Percentiles rank a stretch among this genome's conserved stretches.
These are phyloP conservation scores for Aspergillus latus DNA, from an alignment of 2,329 filamentous ascomycete species.

Conservation along the genomic window DNA sequence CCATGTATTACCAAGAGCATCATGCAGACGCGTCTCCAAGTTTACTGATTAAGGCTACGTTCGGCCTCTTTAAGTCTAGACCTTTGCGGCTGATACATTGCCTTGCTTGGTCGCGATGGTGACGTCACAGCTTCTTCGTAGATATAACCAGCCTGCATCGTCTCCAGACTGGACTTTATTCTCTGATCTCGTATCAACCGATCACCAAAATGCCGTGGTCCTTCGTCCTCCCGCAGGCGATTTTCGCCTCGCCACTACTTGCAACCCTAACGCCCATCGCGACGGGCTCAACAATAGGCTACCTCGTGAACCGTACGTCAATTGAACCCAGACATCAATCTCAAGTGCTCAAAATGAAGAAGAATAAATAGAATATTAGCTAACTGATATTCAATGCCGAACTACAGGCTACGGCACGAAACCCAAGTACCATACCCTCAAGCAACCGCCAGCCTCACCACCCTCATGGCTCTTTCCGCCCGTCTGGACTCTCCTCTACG, in stretches of 20 bases:
- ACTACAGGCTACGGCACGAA: slow-evolving; percentile 32
- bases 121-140: no score
- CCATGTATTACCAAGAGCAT: no score
- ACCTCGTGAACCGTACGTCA: slow-evolving; percentile 32
- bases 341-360: no score
- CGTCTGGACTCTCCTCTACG: slow-evolving; percentile 60
- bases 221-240: slow-evolving; percentile 29
- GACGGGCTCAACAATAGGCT: slow-evolving; percentile 28
- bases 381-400: neutral
- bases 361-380: neutral
- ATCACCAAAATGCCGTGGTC: slow-evolving; percentile 29
- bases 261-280: slow-evolving; percentile 31
- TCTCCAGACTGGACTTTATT: no score
- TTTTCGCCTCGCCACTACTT: slow-evolving; percentile 33
- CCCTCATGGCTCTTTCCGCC: slow-evolving; percentile 60
- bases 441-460: slow-evolving; percentile 54
- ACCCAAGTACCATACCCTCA: slow-evolving; percentile 37
- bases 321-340: neutral
- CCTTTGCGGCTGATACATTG: no score
- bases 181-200: no score
- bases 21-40: no score
- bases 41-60: no score
- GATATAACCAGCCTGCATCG: no score
- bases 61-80: no score
- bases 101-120: no score